Base-by-base conservation (phyloP, 139 green algal species). In the Bryopsis sp. region DNA sequence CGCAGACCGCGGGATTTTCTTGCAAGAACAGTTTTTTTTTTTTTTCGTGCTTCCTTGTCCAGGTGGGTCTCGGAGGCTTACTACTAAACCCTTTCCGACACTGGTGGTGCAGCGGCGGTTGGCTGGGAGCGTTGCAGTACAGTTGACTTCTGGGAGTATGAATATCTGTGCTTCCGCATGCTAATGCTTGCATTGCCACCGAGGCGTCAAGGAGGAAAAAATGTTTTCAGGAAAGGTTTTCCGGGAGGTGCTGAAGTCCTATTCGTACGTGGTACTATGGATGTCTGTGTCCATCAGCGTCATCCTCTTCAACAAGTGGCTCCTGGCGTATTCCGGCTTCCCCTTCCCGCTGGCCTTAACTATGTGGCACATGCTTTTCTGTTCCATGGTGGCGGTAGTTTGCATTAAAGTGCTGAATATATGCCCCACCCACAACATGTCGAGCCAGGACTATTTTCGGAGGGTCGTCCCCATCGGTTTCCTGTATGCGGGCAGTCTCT, bases 231-330 rank as follows among this genome's bases (percentile, higher is more conserved):
- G n/a, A n/a, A n/a, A n/a, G n/a, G 43, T 54, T 19, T 54, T 26
- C 19, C 43, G 43, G 15, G 81, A 85, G 72, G 74, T 82, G 3
- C 60, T 82, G 28, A 48, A 47, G 6, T 75, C 81, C 29, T 93
- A 92, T 71, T 77, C 58, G 19, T 91, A 91, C 39, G 85, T 95
- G 6, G 50, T 79, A 7, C 68, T 92, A 22, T 96, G 90, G 90
- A 94, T 95, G 57, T 54, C 47, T 35, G 72, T 96, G 58, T 83
- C 67, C 39, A 78, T 79, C 15, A 65, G 72, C 1, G 88, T 97
- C 64, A 97, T 97, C 59, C 72, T 96, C 28, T 97, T 90, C 82
- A 97, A 97, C 80, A 97, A 97, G 60, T 97, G 85, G 79, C 69
- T 97, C 1, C 80, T 97, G 1, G 82, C 86, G 0, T 94, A 86